phyloP scores from a whole-genome alignment of 768 basidiomycete genomes.

The Rhizopogon sp. region DNA sequence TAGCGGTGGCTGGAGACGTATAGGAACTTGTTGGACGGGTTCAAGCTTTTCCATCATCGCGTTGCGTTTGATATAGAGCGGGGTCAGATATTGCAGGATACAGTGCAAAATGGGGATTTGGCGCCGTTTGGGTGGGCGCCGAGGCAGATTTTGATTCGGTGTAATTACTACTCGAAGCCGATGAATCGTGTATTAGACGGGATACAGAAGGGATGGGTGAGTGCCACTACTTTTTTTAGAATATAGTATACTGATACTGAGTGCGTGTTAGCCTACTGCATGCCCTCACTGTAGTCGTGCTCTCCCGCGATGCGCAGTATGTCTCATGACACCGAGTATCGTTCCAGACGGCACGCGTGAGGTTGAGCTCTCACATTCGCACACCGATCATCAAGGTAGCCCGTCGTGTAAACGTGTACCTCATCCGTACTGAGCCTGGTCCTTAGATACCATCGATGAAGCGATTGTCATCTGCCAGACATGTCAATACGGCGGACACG shows the following conservation, averaged over 20 bases:
- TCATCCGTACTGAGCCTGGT: background rate
- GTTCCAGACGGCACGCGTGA: slow-evolving; percentile 59
- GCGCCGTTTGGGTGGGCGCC: slow-evolving; percentile 61
- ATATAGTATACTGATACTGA: slow-evolving; percentile 1
- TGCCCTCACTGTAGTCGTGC: slow-evolving; percentile 65
- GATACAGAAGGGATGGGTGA: slow-evolving; percentile 35
- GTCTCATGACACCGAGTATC: slow-evolving; percentile 73
- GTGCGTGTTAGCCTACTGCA: slow-evolving; percentile 46
- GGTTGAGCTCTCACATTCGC: slow-evolving; percentile 47
- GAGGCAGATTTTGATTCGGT: slow-evolving; percentile 67
- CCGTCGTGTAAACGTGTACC: background rate
- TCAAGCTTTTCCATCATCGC: slow-evolving; percentile 63
- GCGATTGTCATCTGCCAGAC: slow-evolving; percentile 83
- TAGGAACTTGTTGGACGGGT: slow-evolving; percentile 56
- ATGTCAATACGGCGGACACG: slow-evolving; percentile 83
- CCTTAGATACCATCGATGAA: slow-evolving; percentile 74
- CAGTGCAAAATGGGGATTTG: slow-evolving; percentile 46
- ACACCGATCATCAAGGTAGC: slow-evolving; percentile 47
- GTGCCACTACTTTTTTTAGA: slow-evolving; percentile 13
- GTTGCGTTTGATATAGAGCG: slow-evolving; percentile 75
- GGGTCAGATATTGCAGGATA: slow-evolving; percentile 60
- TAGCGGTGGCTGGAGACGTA: slow-evolving; percentile 65
- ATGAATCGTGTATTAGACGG: slow-evolving; percentile 27
- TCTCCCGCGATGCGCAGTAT: slow-evolving; percentile 76
- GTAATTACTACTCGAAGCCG: slow-evolving; percentile 76